Conservation (phyloP, 176 grass and related monocot species). For the Coix lacrymajobi region DNA sequence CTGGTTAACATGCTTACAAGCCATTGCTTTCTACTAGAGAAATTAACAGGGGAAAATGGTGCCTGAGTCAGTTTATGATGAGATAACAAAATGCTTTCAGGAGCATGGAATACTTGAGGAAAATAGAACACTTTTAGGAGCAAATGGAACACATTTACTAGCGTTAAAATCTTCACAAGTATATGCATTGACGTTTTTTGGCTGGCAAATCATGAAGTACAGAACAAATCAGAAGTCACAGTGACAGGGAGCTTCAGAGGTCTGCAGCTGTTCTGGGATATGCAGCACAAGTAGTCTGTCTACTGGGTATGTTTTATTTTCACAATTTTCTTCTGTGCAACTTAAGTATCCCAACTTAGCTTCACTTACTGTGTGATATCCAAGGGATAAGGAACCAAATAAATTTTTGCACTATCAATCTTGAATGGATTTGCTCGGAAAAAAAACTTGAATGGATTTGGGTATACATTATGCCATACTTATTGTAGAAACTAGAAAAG, state of each 20-base stretch:
- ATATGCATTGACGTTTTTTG: conserved; percentile 5
- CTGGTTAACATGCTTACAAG: neutral
- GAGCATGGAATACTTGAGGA: conserved; percentile 12
- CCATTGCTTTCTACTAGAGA: neutral
- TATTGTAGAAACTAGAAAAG: too few relatives aligned
- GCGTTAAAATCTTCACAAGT: conserved; percentile 18
- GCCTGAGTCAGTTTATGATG: conserved; percentile 4
- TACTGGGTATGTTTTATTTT: neutral
- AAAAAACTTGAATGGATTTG: too few relatives aligned
- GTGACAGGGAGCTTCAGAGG: conserved; percentile 29
- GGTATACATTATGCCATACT: too few relatives aligned
- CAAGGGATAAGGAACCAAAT: too few relatives aligned
- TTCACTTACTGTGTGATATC: neutral
- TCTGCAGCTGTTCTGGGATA: conserved; percentile 42
- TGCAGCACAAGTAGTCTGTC: conserved; percentile 34
- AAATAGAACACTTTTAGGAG: neutral
- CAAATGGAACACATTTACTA: neutral
- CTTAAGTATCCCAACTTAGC: neutral
- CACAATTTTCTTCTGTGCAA: neutral
- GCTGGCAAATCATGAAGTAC: conserved; percentile 31
- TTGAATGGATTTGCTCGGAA: too few relatives aligned
- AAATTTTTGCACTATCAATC: too few relatives aligned
- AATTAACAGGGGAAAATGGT: neutral
- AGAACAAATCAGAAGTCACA: conserved; percentile 10
- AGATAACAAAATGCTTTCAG: conserved; percentile 26